These are phyloP conservation scores for Synchytrium microbalum DNA, from an alignment of 371 early-diverging fungal species.

Conservation along the genomic window DNA sequence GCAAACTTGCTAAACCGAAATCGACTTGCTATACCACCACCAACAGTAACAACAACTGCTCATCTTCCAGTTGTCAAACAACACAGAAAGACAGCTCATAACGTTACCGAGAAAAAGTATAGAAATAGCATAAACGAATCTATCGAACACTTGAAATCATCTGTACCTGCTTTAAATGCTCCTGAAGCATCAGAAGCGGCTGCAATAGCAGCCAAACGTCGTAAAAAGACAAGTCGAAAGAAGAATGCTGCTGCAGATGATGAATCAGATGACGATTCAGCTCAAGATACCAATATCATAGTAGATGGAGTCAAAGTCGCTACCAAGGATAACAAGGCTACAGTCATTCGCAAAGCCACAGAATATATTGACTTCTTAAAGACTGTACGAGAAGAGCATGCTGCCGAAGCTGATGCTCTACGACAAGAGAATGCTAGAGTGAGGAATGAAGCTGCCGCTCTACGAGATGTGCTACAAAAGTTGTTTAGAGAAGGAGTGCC, in stretches of 20 bases:
- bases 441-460: not conserved
- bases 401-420: not conserved
- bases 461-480: not conserved
- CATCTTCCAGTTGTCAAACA: conserved; percentile 37
- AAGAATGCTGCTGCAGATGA: conserved; percentile 21
- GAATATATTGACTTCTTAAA: conserved; percentile 73
- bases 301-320: conserved; percentile 31
- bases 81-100: conserved; percentile 84
- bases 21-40: not conserved
- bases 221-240: conserved; percentile 9
- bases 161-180: conserved; percentile 81
- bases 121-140: conserved; percentile 92
- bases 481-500: too few species aligned
- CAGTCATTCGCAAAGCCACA: conserved; percentile 76
- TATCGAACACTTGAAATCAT: conserved; percentile 71
- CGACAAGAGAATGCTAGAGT: conserved; percentile 4
- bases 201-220: conserved; percentile 3
- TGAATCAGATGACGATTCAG: conserved; percentile 52
- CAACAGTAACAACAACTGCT: conserved; percentile 17
- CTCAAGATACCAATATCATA: conserved; percentile 30
- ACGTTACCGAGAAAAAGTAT: conserved; percentile 89
- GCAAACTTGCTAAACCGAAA: too few species aligned
- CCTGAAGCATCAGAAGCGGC: conserved; percentile 24
- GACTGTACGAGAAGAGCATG: not conserved
- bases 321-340: conserved; percentile 82